Evolutionary conservation across 2,329 filamentous ascomycete species (phyloP).

Genomic region (Alternaria tenuissima): DNA sequence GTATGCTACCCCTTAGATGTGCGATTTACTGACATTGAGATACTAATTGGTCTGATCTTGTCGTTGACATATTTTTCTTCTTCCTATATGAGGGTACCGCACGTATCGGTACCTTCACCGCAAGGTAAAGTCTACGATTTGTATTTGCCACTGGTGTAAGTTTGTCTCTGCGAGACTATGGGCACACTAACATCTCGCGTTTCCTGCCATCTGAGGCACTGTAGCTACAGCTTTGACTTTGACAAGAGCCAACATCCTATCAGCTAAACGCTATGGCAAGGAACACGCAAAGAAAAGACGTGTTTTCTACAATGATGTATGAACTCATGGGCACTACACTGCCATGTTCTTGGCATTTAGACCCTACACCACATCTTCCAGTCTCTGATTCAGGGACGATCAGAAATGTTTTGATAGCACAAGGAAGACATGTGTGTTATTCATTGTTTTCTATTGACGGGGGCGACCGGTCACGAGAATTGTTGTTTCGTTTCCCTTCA

Average conservation of each 20-base stretch:
- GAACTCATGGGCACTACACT: too few relatives aligned
- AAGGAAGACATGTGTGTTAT: background rate
- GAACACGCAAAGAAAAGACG: too few relatives aligned
- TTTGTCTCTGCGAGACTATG: background rate
- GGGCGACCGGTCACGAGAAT: too few relatives aligned
- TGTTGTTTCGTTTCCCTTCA: too few relatives aligned
- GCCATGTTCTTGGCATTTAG: too few relatives aligned
- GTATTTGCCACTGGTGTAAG: too few relatives aligned
- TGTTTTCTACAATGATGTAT: too few relatives aligned
- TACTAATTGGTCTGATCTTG: background rate
- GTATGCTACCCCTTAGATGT: slow-evolving; percentile 2
- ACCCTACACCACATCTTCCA: background rate
- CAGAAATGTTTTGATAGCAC: background rate
- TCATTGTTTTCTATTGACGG: too few relatives aligned
- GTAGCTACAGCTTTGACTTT: background rate
- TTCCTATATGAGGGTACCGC: background rate
- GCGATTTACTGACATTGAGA: background rate
- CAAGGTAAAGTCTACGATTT: background rate
- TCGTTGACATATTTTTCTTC: background rate
- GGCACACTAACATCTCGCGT: background rate
- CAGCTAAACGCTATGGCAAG: too few relatives aligned
- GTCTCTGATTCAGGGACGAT: background rate
- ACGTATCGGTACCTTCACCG: background rate
- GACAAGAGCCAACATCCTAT: too few relatives aligned
- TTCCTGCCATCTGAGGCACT: background rate